Evolutionary conservation across 139 green algal species (phyloP).

Genomic region (Marvania coccoides): DNA sequence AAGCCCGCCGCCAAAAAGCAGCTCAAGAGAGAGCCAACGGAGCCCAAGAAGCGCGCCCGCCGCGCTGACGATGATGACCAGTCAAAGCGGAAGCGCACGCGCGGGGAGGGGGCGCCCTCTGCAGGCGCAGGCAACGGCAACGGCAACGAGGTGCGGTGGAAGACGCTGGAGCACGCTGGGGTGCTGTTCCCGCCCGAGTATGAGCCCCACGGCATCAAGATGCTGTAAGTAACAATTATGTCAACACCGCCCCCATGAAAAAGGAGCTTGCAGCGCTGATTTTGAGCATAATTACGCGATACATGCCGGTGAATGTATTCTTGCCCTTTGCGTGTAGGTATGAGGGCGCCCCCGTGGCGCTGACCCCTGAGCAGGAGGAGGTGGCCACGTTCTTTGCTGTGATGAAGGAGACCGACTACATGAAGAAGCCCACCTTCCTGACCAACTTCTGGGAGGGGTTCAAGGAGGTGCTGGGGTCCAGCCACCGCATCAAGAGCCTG

Average conservation of each 20-base stretch:
- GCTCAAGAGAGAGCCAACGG: neutral
- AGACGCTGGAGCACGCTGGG: slow-evolving; percentile 76
- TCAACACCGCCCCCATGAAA: slow-evolving; percentile 36
- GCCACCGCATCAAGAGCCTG: slow-evolving; percentile 83
- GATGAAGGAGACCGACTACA: slow-evolving; percentile 97
- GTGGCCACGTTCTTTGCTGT: slow-evolving; percentile 93
- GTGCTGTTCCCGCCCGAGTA: slow-evolving; percentile 97
- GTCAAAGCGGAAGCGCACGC: neutral
- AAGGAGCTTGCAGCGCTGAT: too few species aligned
- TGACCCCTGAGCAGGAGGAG: slow-evolving; percentile 80
- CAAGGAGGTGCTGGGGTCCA: slow-evolving; percentile 71
- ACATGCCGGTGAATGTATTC: too few species aligned
- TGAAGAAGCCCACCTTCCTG: slow-evolving; percentile 81
- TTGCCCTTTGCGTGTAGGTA: too few species aligned
- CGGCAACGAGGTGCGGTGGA: slow-evolving; percentile 69
- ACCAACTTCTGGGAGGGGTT: slow-evolving; percentile 98
- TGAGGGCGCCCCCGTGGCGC: slow-evolving; percentile 68
- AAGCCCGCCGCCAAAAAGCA: neutral
- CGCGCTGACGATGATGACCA: neutral
- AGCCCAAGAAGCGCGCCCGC: neutral
- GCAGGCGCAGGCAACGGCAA: neutral
- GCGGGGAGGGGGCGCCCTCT: neutral
- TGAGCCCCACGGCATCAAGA: slow-evolving; percentile 87
- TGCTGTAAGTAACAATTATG: too few species aligned
- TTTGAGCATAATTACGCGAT: too few species aligned